Evolutionary conservation across 345 rosid genomes (phyloP), one percentile per base, ranked within the genome.

Genomic region (Linum tenue): DNA sequence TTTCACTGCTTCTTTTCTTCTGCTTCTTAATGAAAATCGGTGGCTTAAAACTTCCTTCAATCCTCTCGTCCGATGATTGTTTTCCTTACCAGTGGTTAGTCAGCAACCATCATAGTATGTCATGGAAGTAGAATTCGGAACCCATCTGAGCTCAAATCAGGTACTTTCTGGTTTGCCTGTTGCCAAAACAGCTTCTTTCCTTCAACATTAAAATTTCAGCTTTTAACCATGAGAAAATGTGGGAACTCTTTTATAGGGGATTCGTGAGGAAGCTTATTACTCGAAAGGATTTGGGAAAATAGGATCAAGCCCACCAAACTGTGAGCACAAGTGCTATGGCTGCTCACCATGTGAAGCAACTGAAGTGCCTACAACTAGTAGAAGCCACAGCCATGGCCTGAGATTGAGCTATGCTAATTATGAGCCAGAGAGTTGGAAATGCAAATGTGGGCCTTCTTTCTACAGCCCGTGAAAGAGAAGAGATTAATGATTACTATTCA

Each of bases 351-450:
- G 98, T 71, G 83, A 84, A 76, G 80, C 98, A 38, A 53, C 79
- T 60, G 88, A 89, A 70, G 89, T 89, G 65, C 96, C 96, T 2
- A 75, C 86, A 36, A 80, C 63, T 61, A 70, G 63, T 68, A 66
- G 72, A 16, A 67, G 51, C 5, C 77, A 51, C 42, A 55, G 58
- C 67, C 75, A 70, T 41, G 53, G 3, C 53, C 69, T 81, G 66
- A 77, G 69, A 63, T 65, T 81, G 36, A 76, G 82, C 59, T 89
- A 85, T 63, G 75, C 96, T 39, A 89, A 86, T 75, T 91, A 89
- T 66, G 84, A 89, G 61, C 98, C 98, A 42, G 90, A 85, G 70
- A 83, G 89, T 0, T 91, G 95, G 97, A 87, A 84, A 78, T 91
- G 95, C 83, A 90, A 83, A 62, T 91, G 92, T 71, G 83, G 85